phyloP scores from a whole-genome alignment of 768 basidiomycete genomes.

The Rhizopogon rudus region DNA sequence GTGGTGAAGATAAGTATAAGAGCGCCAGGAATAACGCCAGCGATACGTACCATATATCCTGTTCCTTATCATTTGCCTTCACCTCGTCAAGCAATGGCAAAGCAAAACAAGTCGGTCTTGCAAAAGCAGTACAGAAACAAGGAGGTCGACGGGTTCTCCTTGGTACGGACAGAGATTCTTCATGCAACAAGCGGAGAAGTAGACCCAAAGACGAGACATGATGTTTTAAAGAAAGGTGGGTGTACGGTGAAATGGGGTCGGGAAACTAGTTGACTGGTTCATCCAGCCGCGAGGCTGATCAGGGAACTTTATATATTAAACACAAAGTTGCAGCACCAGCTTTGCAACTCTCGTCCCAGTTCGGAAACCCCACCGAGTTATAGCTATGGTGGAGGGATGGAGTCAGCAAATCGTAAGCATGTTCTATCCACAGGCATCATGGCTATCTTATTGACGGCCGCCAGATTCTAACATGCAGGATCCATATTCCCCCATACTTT shows the following conservation, averaged over 20 bases:
- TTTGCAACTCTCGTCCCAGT: neutral
- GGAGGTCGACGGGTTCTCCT: slow-evolving; percentile 13
- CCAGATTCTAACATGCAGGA: neutral
- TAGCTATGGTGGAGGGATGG: neutral
- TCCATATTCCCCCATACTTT: neutral
- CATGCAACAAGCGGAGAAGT: neutral
- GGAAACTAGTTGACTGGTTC: neutral
- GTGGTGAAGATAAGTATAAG: neutral
- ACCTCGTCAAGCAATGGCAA: neutral
- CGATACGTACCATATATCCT: neutral
- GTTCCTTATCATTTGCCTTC: neutral
- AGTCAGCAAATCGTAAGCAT: neutral
- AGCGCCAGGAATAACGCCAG: neutral
- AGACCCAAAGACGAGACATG: neutral
- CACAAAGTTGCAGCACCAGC: neutral
- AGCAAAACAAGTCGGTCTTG: slow-evolving; percentile 7
- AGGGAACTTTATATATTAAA: neutral
- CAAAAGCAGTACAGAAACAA: slow-evolving; percentile 20
- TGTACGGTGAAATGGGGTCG: neutral
- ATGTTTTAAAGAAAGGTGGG: neutral
- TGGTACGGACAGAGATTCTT: slow-evolving; percentile 9
- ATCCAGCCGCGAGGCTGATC: neutral
- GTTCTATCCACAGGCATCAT: neutral
- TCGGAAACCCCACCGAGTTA: neutral
- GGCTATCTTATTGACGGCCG: neutral